Percentiles rank a stretch among this genome's conserved stretches.
phyloP scores from a whole-genome alignment of 2,329 filamentous ascomycete species.

The Ampelomyces quisqualis region DNA sequence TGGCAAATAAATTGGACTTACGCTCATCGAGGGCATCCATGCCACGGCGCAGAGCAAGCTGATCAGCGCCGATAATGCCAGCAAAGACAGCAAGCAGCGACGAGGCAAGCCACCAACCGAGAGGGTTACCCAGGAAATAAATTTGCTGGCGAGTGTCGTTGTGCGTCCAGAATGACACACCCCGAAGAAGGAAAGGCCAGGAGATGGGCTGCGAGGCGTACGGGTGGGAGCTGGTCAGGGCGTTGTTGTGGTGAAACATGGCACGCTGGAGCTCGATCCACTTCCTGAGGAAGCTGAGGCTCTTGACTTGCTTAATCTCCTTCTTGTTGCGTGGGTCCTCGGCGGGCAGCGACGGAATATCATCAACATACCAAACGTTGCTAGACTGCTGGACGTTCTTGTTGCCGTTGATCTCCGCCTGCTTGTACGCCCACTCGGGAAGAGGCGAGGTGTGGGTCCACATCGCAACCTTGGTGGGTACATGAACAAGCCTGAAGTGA shows the following conservation, averaged over 20 bases:
- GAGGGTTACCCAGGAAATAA: conserved; percentile 95
- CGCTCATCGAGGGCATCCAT: conserved; percentile 90
- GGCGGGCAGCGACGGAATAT: conserved; percentile 74
- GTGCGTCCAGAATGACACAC: conserved; percentile 99
- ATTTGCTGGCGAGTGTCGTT: conserved; percentile 94
- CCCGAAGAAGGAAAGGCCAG: conserved; percentile 95
- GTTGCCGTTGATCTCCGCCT: conserved; percentile 99
- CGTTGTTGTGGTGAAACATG: conserved; percentile 99
- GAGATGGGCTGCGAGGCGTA: conserved; percentile 94
- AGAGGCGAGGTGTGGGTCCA: conserved; percentile 95
- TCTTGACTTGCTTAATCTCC: conserved; percentile 76
- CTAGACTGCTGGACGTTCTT: conserved; percentile 88
- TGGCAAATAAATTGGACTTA: conserved; percentile 57
- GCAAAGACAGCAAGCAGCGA: conserved; percentile 90
- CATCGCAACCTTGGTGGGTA: conserved; percentile 95
- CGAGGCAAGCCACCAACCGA: conserved; percentile 96
- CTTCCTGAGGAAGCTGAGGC: conserved; percentile 84
- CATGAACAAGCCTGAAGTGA: conserved; percentile 94
- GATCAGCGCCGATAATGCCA: conserved; percentile 88
- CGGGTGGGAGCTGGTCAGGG: conserved; percentile 92
- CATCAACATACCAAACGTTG: conserved; percentile 93
- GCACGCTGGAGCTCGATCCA: conserved; percentile 95
- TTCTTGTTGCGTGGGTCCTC: conserved; percentile 74
- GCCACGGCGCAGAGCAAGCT: conserved; percentile 87
- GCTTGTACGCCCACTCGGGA: conserved; percentile 96